Evolutionary conservation across 495 filamentous ascomycete genomes (phyloP), one percentile per base, ranked within the genome.

Genomic region (Aspergillus ostianus): DNA sequence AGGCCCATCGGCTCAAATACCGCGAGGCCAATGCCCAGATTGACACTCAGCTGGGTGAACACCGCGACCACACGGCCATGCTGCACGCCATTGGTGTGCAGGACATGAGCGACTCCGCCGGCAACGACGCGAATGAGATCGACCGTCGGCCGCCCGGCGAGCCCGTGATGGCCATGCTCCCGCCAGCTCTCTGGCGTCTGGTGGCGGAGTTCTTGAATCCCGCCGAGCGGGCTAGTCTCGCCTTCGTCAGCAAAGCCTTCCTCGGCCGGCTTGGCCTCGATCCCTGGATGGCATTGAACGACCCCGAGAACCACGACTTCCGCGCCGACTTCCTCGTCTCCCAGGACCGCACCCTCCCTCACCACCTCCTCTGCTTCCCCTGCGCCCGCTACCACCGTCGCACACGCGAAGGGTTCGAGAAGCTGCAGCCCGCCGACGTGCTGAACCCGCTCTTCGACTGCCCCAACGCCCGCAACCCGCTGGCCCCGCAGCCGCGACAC

Each of bases 351-450:
- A 57, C 69, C 4, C 67, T 80, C 12, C 83, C 83, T 0, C 64
- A 74, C 44, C 81, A 85, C 56, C 73, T 87, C 21, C 73, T 85
- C 41, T 87, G 84, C 67, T 80, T 82, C 64, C 76, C 78, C n/a
- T 87, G 84, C 61, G 73, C 56, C 4, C 56, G 56, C 23, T 87
- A 76, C 63, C 84, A 87, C 66, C 67, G 65, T 5, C 77, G 84
- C 56, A 79, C 70, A 0, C 68, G 79, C 20, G 69, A 69, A 41
- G 82, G 83, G 51, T 46, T 71, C 51, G 84, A 87, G 63, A 71
- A 72, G 8, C 62, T 87, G 17, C 78, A 76, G 57, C 74, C 77
- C 1, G 68, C 76, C 18, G 68, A 73, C 47, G 71, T 80, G 19
- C 41, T 79, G 23, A 83, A 85, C 63, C 83, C 81, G 8, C 60